Evolutionary conservation across 306 rosid species (phyloP).

Genomic region (Astragalus glycyphyllos): DNA sequence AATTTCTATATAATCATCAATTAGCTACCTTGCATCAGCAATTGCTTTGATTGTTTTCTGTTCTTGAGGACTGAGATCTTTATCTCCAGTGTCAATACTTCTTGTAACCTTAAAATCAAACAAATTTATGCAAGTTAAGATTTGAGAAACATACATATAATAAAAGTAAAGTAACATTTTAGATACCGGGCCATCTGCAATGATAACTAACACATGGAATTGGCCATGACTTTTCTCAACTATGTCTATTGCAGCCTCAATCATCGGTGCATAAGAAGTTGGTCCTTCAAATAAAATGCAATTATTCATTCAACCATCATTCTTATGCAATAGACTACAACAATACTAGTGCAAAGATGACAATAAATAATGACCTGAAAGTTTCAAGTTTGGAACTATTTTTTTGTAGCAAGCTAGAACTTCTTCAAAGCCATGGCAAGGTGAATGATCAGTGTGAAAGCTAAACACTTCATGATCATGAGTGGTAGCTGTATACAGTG

Average conservation of each 20-base stretch:
- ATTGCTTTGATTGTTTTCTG: conserved; percentile 77
- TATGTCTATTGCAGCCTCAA: conserved; percentile 86
- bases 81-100: conserved; percentile 56
- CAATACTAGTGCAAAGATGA: not conserved
- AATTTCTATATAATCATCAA: not conserved
- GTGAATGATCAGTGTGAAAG: conserved; percentile 77
- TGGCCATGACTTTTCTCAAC: conserved; percentile 88
- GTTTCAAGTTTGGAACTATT: conserved; percentile 69
- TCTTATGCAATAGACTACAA: too few species aligned
- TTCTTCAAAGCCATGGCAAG: conserved; percentile 94
- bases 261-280: conserved; percentile 83
- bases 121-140: conserved; percentile 7
- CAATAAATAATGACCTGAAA: conserved; percentile 60
- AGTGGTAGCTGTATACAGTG: conserved; percentile 87
- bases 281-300: conserved; percentile 69
- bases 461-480: conserved; percentile 87
- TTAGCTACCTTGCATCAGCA: conserved; percentile 74
- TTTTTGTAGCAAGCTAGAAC: conserved; percentile 79
- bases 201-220: conserved; percentile 82
- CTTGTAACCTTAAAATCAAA: conserved; percentile 76
- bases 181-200: conserved; percentile 90
- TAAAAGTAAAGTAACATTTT: not conserved
- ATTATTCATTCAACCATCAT: conserved; percentile 33
- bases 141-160: not conserved
- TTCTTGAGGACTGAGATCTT: conserved; percentile 86